phyloP scores from a whole-genome alignment of 495 filamentous ascomycete genomes.

The Penicillium coffeae region DNA sequence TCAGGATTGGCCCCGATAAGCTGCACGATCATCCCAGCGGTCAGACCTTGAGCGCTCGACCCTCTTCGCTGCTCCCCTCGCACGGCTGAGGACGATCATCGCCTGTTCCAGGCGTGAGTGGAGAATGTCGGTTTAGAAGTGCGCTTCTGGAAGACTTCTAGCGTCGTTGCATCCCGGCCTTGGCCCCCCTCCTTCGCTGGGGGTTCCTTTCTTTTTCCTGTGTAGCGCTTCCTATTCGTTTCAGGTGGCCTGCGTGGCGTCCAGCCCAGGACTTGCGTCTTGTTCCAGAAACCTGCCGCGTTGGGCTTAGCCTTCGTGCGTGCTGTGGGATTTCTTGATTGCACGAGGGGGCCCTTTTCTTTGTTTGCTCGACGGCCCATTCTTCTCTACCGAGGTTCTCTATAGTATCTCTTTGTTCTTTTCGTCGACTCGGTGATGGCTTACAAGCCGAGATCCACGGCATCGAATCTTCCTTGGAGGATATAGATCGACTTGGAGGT shows the following conservation, averaged over 20 bases:
- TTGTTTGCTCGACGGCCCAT: background rate
- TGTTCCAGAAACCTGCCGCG: background rate
- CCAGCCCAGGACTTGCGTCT: background rate
- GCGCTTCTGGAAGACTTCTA: constrained; percentile 26
- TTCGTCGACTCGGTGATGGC: too few relatives aligned
- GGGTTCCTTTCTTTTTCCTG: constrained; percentile 1
- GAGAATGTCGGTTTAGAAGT: background rate
- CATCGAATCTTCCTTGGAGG: too few relatives aligned
- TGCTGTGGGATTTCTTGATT: background rate
- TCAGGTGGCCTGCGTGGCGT: constrained; percentile 5
- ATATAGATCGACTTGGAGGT: too few relatives aligned
- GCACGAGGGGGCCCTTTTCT: background rate
- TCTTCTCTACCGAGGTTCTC: too few relatives aligned
- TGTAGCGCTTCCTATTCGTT: background rate
- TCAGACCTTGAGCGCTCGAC: constrained; percentile 16
- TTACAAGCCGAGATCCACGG: too few relatives aligned
- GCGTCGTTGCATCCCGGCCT: constrained; percentile 11
- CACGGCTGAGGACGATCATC: constrained; percentile 8
- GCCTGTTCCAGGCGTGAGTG: background rate
- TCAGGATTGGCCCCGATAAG: constrained; percentile 11
- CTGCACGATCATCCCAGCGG: constrained; percentile 11
- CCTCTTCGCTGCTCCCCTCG: constrained; percentile 4
- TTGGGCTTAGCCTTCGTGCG: background rate
- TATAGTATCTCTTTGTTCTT: too few relatives aligned
- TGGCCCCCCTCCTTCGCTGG: constrained; percentile 3